Evolutionary conservation across 257 asterid genomes (phyloP).

Genomic region (Schizonepeta tenuifolia): DNA sequence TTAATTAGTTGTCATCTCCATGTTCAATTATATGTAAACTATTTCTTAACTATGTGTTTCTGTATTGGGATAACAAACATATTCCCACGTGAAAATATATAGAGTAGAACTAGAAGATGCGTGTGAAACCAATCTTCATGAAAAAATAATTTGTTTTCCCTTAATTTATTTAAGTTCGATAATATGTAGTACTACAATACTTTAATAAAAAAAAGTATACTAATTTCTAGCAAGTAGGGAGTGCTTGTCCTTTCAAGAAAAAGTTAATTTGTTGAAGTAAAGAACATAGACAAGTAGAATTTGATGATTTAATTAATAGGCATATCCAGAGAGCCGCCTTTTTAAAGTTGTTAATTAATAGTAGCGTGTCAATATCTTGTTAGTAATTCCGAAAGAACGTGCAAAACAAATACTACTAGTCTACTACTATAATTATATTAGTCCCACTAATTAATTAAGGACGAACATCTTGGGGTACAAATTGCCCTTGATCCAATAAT

Average conservation of each 20-base stretch:
- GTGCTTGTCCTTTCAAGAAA: not conserved
- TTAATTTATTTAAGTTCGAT: not conserved
- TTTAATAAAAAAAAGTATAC: not conserved
- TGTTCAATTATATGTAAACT: too few relatives aligned
- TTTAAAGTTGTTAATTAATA: too few relatives aligned
- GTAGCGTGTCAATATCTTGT: not conserved
- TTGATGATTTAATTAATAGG: not conserved
- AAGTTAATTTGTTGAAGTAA: not conserved
- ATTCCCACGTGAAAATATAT: not conserved
- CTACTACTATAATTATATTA: too few relatives aligned
- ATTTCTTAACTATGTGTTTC: too few relatives aligned
- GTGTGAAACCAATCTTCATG: not conserved
- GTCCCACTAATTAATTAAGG: not conserved
- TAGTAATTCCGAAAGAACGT: not conserved
- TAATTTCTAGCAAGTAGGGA: not conserved
- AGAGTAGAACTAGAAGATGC: not conserved
- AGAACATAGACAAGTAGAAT: not conserved
- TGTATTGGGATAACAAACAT: not conserved
- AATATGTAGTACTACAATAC: too few relatives aligned
- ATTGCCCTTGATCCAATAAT: too few relatives aligned
- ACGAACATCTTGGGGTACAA: too few relatives aligned
- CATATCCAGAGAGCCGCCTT: not conserved
- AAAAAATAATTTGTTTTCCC: not conserved
- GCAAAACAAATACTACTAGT: too few relatives aligned
- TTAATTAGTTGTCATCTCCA: not conserved